A percentile compares a stretch with the other conserved stretches of the same genome.
Conservation (phyloP, 257 asterid species). For the Leptodermis oblonga region DNA sequence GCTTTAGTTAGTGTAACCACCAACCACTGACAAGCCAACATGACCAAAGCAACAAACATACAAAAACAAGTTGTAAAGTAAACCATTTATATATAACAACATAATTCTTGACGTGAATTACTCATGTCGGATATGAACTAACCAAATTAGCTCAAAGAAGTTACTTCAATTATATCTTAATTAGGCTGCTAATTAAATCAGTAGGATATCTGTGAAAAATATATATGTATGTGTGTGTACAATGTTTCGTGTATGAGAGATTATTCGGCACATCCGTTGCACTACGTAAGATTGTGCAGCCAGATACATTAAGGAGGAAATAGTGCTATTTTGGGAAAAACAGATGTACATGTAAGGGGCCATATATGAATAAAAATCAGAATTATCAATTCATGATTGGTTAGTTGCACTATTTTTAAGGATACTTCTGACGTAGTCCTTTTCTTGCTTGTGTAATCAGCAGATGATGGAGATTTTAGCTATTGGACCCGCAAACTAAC, state of each 20-base stretch:
- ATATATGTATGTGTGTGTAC: too few relatives aligned
- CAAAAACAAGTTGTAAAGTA: not conserved
- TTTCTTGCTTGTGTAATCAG: not conserved
- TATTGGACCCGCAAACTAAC: not conserved
- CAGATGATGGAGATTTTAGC: constrained; percentile 1
- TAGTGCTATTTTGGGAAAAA: too few relatives aligned
- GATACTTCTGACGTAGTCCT: too few relatives aligned
- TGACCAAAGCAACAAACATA: not conserved
- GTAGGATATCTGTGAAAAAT: constrained; percentile 5
- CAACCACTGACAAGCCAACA: not conserved
- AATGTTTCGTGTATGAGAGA: not conserved
- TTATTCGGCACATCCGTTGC: too few relatives aligned
- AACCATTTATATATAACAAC: too few relatives aligned
- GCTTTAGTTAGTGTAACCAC: not conserved
- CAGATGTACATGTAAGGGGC: too few relatives aligned
- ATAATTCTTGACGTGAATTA: not conserved
- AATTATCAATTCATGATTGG: too few relatives aligned
- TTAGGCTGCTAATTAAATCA: not conserved
- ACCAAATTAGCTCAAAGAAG: not conserved
- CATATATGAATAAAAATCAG: too few relatives aligned
- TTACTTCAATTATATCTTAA: not conserved
- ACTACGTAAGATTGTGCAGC: too few relatives aligned
- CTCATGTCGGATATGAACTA: not conserved
- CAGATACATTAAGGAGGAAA: too few relatives aligned
- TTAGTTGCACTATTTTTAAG: too few relatives aligned